Base-by-base conservation (phyloP, 2,329 filamentous ascomycete genomes). In the Arthroderma sp. region DNA sequence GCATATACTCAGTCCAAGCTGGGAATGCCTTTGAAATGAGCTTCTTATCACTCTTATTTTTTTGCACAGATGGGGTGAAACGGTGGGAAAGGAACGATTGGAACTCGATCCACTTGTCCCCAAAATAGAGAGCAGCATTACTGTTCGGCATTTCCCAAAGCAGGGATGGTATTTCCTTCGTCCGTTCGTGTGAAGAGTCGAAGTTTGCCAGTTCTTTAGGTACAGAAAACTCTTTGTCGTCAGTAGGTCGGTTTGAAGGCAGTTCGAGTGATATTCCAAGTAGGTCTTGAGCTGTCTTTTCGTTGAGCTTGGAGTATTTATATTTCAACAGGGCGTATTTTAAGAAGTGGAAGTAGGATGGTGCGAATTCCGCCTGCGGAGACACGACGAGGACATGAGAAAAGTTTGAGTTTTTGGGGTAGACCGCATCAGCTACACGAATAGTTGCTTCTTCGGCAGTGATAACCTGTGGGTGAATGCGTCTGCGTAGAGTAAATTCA, bases 361-460 rank as follows among this genome's bases (percentile, higher is more conserved):
- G 78, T 0, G 85, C 83, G 0, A 96, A 65, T 59, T 96, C 84
- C 1, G 74, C 75, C 53, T 94, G 80, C 1, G 88, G 78, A 4
- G 86, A 88, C 4, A 98, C 73, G 1, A 95, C 66, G n/a, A 98
- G 71, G 2, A 94, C 76, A 59, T 95, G 86, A 6, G 81, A 80
- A 43, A 77, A 64, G 2, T 62, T 59, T 4, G 78, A 70, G 47
- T 78, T 70, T 3, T 69, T 66, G 2, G 91, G 88, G 72, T 87
- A 96, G 61, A 94, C 94, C 0, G 85, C 83, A 65, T 96, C 88
- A 4, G 94, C 66, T 47, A 89, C 84, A 27, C 82, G 78, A 10
- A 82, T 69, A 0, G 86, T 80, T 45, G 82, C 80, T 53, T 88
- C 81, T 51, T 83, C 78, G 37, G 83, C 72, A 4, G 71, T 78